Conservation (phyloP, 2,329 filamentous ascomycete genomes). For the Fusarium dimerum region DNA sequence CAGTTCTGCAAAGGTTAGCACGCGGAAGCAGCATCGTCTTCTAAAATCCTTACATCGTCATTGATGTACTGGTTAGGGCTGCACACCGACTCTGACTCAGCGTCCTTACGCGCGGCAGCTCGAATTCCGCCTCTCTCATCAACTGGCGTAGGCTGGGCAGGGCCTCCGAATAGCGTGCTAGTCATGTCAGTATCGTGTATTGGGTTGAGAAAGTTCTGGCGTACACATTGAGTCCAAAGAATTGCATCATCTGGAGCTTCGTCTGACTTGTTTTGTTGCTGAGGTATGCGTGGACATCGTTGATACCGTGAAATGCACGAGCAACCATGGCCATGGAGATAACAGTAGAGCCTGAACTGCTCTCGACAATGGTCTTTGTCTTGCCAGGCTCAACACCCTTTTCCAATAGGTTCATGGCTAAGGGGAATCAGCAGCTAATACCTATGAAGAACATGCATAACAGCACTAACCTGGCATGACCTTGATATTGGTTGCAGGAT, state of each 20-base stretch:
- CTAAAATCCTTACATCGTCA: slow-evolving; percentile 25
- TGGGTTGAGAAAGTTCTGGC: neutral
- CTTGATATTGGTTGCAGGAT: slow-evolving; percentile 64
- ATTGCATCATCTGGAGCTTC: slow-evolving; percentile 34
- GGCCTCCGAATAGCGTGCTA: slow-evolving; percentile 35
- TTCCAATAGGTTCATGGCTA: slow-evolving; percentile 50
- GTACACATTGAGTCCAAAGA: slow-evolving; percentile 38
- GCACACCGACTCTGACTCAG: slow-evolving; percentile 30
- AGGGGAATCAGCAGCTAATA: slow-evolving; percentile 5
- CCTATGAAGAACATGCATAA: neutral
- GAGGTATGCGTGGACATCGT: slow-evolving; percentile 44
- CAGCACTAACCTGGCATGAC: slow-evolving; percentile 52
- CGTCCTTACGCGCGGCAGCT: slow-evolving; percentile 30
- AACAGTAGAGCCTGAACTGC: slow-evolving; percentile 63
- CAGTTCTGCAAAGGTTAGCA: slow-evolving; percentile 44
- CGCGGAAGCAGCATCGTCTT: accelerated
- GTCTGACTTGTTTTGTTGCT: slow-evolving; percentile 48
- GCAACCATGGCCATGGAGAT: slow-evolving; percentile 52
- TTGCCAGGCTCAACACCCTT: slow-evolving; percentile 43
- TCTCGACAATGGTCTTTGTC: slow-evolving; percentile 58
- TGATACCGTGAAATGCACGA: slow-evolving; percentile 39
- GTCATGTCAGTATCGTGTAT: slow-evolving; percentile 3
- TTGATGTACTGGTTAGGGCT: slow-evolving; percentile 39
- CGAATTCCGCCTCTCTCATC: slow-evolving; percentile 36
- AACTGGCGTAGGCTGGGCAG: slow-evolving; percentile 35